phyloP scores from a whole-genome alignment of 495 filamentous ascomycete species.

The Talaromyces adpressus region DNA sequence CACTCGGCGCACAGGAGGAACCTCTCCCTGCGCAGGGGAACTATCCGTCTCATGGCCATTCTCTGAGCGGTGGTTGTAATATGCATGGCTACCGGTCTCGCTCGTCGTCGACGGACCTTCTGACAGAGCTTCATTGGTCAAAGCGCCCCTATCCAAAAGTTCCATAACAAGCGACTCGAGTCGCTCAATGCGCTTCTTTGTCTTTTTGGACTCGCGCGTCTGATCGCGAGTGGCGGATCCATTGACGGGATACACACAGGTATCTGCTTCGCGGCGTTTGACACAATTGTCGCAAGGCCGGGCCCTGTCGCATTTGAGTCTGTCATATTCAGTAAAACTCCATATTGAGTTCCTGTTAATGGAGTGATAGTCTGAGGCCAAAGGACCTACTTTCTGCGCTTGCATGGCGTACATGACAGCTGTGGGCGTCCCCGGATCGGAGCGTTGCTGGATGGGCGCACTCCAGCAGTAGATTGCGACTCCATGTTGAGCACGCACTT shows the following conservation, averaged over 20 bases:
- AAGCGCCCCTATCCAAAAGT: constrained; percentile 27
- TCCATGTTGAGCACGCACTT: neutral
- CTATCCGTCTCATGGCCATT: constrained; percentile 53
- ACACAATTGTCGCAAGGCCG: constrained; percentile 44
- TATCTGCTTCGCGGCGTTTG: constrained; percentile 34
- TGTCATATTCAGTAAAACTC: constrained; percentile 15
- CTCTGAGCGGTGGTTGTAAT: neutral
- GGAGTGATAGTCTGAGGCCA: neutral
- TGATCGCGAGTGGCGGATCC: constrained; percentile 9
- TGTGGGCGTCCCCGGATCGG: constrained; percentile 15
- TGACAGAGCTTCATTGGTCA: neutral
- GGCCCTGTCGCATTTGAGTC: constrained; percentile 45
- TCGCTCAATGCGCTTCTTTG: constrained; percentile 31
- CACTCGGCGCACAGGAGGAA: neutral
- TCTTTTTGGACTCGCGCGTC: constrained; percentile 24
- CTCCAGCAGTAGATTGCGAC: neutral
- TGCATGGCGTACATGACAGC: constrained; percentile 47
- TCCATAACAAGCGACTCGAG: constrained; percentile 44
- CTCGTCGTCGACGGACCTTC: neutral
- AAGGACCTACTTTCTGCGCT: constrained; percentile 39
- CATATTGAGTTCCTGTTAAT: neutral
- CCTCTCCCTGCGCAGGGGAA: constrained; percentile 7
- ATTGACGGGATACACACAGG: constrained; percentile 37
- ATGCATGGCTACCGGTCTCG: neutral
- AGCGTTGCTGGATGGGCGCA: neutral